Conservation (phyloP, 2,329 filamentous ascomycete species). For the Cladosporium sphaerospermum region DNA sequence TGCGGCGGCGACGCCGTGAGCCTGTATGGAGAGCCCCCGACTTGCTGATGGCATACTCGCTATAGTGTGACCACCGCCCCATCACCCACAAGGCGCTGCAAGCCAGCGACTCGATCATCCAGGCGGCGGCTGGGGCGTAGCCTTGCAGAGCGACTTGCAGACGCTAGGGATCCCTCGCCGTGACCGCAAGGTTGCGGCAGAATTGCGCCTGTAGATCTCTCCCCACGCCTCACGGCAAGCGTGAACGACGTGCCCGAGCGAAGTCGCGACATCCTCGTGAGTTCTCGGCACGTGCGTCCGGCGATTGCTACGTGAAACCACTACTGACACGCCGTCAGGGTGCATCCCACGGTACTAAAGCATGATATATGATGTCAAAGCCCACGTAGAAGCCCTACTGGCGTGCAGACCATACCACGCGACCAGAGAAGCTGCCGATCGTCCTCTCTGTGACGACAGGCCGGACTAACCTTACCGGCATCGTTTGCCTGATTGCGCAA, state of each 20-base stretch:
- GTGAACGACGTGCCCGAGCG: neutral
- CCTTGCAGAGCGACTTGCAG: no score
- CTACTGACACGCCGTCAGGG: neutral
- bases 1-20: no score
- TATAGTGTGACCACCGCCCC: no score
- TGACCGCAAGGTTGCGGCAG: neutral
- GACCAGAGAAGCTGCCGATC: no score
- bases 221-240: neutral
- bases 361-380: neutral
- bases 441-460: no score
- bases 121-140: no score
- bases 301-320: neutral
- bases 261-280: slow-evolving; percentile 1
- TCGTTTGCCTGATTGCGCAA: no score
- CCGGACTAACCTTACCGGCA: no score
- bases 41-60: neutral
- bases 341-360: neutral
- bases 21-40: neutral
- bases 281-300: neutral
- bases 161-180: no score
- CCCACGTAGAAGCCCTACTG: neutral
- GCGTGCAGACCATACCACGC: no score
- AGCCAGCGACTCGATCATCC: no score
- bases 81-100: no score
- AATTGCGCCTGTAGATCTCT: neutral